Evolutionary conservation across 441 rosid species (phyloP), one percentile per base, ranked within the genome.

Genomic region (Arabidopsis lyrata): DNA sequence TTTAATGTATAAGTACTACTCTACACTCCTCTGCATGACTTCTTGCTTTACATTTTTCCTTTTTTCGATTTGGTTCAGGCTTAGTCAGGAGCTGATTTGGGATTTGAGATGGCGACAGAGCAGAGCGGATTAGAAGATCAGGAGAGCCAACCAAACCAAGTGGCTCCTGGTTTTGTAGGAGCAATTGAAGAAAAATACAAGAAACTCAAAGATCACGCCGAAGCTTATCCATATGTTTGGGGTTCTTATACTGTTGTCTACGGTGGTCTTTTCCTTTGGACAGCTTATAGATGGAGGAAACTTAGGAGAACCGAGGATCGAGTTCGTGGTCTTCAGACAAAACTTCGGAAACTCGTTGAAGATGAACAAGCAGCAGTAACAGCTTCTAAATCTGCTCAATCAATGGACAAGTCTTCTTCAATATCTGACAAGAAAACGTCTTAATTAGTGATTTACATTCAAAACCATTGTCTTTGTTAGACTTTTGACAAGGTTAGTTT

Each of bases 181-280:
- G 76, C 68, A 68, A 83, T 88, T 29, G 88, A 83, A 55, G 87
- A 81, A 38, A 87, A 70, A 32, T 95, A 89, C 82, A 73, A 66
- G 73, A 85, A 89, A 75, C 82, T 88, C 45, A 90, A 81, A 76
- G 96, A 92, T 81, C 81, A 95, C 29, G 96, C 96, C 0, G 95
- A 91, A 81, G 84, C 93, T 49, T 95, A 88, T 62, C 99, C 99
- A 4, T 92, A 85, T 11, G 97, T 90, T 27, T 95, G 99, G 99
- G 98, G 83, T 58, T 95, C 98, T 0, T 95, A 92, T 50, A 83
- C 81, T 6, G 79, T 88, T 61, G 98, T 92, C 31, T 92, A 95
- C 32, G 98, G 99, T 3, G 92, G 93, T 63, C 86, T 92, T 20
- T 85, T 73, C 63, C 88, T 90, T 50, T 95, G 96, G 96, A 70